Percentiles rank a stretch among this genome's conserved stretches.
Evolutionary conservation across 768 basidiomycete species (phyloP).

Genomic region (Megacollybia marginata): DNA sequence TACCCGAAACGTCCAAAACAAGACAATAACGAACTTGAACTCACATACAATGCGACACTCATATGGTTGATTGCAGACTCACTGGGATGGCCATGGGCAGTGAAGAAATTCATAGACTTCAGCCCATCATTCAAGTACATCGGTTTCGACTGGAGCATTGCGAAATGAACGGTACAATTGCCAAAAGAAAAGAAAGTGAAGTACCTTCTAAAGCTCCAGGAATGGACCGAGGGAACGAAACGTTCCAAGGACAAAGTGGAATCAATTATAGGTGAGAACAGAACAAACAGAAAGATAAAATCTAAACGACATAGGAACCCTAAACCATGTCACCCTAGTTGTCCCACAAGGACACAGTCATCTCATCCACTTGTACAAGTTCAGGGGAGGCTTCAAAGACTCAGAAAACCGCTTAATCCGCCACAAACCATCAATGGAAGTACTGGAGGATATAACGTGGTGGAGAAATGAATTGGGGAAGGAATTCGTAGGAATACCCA

Average conservation of each 20-base stretch:
- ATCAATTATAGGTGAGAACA: slow-evolving; percentile 8
- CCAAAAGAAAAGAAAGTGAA: slow-evolving; percentile 21
- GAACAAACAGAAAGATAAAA: too few species aligned
- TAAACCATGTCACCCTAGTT: slow-evolving; percentile 28
- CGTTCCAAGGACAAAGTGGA: slow-evolving; percentile 15
- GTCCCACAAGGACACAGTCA: slow-evolving; percentile 20
- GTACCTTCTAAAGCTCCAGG: slow-evolving; percentile 17
- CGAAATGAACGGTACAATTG: slow-evolving; percentile 18
- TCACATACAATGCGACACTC: slow-evolving; percentile 8
- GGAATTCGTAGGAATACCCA: not conserved
- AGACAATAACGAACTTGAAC: not conserved
- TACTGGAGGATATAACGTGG: not conserved
- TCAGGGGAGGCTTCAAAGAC: slow-evolving; percentile 16
- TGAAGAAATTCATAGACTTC: slow-evolving; percentile 11
- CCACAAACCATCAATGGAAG: not conserved
- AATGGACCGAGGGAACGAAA: slow-evolving; percentile 7
- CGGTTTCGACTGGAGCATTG: slow-evolving; percentile 29
- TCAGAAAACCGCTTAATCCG: not conserved
- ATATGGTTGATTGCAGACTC: slow-evolving; percentile 7
- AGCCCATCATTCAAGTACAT: slow-evolving; percentile 22
- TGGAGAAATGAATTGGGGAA: not conserved
- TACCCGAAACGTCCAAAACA: slow-evolving; percentile 8
- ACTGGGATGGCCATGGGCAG: slow-evolving; percentile 18
- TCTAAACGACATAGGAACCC: slow-evolving; percentile 22
- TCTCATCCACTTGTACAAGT: slow-evolving; percentile 21